phyloP scores from a whole-genome alignment of 345 rosid genomes.

The Adansonia digitata region DNA sequence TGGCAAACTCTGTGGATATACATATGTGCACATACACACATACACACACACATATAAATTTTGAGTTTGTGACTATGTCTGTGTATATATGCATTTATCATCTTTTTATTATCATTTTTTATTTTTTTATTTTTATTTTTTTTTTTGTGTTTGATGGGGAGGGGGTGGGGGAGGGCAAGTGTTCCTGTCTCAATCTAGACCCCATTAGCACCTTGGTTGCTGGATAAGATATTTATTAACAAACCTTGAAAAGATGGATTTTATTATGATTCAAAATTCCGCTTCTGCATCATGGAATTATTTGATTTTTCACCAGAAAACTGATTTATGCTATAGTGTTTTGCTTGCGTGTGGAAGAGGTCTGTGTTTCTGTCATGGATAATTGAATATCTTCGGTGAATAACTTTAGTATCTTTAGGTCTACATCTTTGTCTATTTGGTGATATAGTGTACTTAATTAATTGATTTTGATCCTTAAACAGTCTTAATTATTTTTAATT shows the following conservation, averaged over 20 bases:
- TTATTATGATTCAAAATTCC: neutral
- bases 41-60: neutral
- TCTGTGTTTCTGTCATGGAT: neutral
- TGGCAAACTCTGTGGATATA: neutral
- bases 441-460: neutral
- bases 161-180: no score
- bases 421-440: neutral
- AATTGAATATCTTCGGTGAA: neutral
- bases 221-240: neutral
- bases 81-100: neutral
- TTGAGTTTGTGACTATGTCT: neutral
- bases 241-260: neutral
- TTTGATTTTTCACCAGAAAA: neutral
- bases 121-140: neutral
- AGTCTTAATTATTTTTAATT: neutral
- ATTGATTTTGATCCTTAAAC: neutral
- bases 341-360: neutral
- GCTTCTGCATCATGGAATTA: neutral
- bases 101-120: neutral
- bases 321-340: neutral
- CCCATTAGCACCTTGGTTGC: neutral
- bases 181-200: neutral
- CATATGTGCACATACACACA: neutral
- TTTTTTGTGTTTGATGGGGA: no score
- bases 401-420: neutral